Base-by-base conservation (phyloP, 2,329 filamentous ascomycete genomes). In the Aciculosporium take region DNA sequence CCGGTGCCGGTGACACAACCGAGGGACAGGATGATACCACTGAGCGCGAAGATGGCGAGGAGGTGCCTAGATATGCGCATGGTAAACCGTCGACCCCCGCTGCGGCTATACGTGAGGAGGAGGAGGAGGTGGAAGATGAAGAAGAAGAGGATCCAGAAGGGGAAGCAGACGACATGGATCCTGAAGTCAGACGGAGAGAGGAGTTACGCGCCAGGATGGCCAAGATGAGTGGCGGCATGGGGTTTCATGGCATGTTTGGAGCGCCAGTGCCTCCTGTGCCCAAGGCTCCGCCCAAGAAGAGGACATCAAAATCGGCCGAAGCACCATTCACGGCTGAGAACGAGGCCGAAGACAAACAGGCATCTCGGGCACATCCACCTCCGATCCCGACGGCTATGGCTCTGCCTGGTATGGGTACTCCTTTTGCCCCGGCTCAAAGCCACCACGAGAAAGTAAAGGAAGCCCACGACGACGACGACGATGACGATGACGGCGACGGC, bases 141-240 rank as follows among this genome's bases (percentile, higher is more conserved):
- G 70, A 71, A 18, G 72, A 72, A 15, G 74, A 72, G 3, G 75
- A 73, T 9, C 76, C 75, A 3, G 77, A 76, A 12, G 81, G 80
- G n/a, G 81, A 83, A 17, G 82, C 86, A 37, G 84, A 88, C 23
- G 85, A 94, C 13, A 68, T 93, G 39, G 88, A 96, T 53, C 86
- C 87, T 1, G 91, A 98, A 58, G 71, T 85, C 18, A 79, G 76
- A 50, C 81, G 88, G 40, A 84, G 81, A 56, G 79, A 94, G 62
- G 89, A 95, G 57, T 69, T 98, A 25, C 78, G 91, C 45, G 87
- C 91, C 46, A 79, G 91, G 52, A 98, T 98, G 86, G 91, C 91
- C 35, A 95, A 94, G 64, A 91, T 98, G 82, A 94, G 89, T 51
- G 89, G 89, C 42, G 89, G 89, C 18, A 94, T 94, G 85, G 86